Evolutionary conservation across 306 rosid species (phyloP).

Genomic region (Fragaria iinumae): DNA sequence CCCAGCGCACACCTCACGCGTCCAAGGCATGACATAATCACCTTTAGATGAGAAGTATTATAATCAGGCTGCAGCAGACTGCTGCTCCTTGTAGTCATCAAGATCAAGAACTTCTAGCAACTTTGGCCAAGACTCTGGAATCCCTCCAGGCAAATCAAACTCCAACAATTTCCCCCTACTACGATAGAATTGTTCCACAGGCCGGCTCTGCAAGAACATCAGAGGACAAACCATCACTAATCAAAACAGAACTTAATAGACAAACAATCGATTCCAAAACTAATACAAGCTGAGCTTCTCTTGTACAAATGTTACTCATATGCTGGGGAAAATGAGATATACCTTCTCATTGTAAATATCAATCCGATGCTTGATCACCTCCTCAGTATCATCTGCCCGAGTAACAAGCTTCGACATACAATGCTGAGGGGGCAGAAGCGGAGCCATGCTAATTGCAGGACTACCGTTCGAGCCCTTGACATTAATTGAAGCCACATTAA

Average conservation of each 20-base stretch:
- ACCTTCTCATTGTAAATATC: slow-evolving; percentile 81
- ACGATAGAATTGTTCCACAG: slow-evolving; percentile 82
- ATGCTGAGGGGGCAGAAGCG: slow-evolving; percentile 85
- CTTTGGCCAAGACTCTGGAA: slow-evolving; percentile 96
- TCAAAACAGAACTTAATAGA: neutral
- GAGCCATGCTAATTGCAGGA: slow-evolving; percentile 80
- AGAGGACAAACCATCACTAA: slow-evolving; percentile 16
- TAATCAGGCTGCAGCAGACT: slow-evolving; percentile 67
- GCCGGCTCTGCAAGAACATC: slow-evolving; percentile 61
- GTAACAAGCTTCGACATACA: slow-evolving; percentile 84
- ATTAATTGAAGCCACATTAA: slow-evolving; percentile 80
- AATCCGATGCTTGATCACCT: slow-evolving; percentile 78
- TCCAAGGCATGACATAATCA: slow-evolving; percentile 47
- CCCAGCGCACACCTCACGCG: slow-evolving; percentile 45
- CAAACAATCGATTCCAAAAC: slow-evolving; percentile 7
- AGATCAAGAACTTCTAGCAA: slow-evolving; percentile 81
- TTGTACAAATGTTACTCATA: neutral
- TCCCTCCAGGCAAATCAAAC: slow-evolving; percentile 95
- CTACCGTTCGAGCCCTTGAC: slow-evolving; percentile 64
- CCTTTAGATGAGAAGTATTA: slow-evolving; percentile 23
- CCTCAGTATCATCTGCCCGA: slow-evolving; percentile 80
- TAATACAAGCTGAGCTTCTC: neutral
- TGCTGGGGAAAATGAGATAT: slow-evolving; percentile 17
- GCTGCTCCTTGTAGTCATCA: slow-evolving; percentile 73
- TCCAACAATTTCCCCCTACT: slow-evolving; percentile 78